Evolutionary conservation across 1,284 basidiomycete genomes (phyloP).

Genomic region (Fomitopsis betulina): DNA sequence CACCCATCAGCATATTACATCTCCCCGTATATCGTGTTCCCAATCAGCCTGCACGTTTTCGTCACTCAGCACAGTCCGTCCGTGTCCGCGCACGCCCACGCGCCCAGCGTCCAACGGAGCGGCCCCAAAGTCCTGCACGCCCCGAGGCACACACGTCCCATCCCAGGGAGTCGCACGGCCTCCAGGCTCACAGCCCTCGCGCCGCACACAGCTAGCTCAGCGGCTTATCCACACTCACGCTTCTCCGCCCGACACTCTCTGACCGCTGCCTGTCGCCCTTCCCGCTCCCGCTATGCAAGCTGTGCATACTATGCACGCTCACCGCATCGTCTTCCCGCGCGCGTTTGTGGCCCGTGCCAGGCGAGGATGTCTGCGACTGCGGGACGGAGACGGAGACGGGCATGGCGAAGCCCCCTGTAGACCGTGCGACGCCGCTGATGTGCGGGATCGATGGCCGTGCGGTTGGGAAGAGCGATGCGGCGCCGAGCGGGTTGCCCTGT

Average conservation of each 20-base stretch:
- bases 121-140: neutral
- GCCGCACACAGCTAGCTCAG: neutral
- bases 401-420: neutral
- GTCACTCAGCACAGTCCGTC: neutral
- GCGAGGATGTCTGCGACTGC: constrained; percentile 14
- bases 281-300: constrained; percentile 6
- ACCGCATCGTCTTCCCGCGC: constrained; percentile 17
- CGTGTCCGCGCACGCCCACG: neutral
- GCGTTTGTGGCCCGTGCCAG: constrained; percentile 18
- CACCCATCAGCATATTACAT: too few relatives aligned
- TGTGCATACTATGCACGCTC: constrained; percentile 8
- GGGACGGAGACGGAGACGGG: constrained; percentile 1
- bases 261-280: neutral
- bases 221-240: neutral
- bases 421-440: constrained; percentile 14
- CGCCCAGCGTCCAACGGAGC: neutral
- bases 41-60: neutral
- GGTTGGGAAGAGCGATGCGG: constrained; percentile 10
- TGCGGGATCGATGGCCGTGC: constrained; percentile 8
- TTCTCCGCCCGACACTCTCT: neutral
- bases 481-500: neutral
- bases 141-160: neutral
- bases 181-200: neutral
- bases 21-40: too few relatives aligned
- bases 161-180: neutral